Percentiles rank a stretch among this genome's conserved stretches.
These are phyloP conservation scores for Elaphomyces granulatus DNA, from an alignment of 495 filamentous ascomycete genomes.

Conservation along the genomic window DNA sequence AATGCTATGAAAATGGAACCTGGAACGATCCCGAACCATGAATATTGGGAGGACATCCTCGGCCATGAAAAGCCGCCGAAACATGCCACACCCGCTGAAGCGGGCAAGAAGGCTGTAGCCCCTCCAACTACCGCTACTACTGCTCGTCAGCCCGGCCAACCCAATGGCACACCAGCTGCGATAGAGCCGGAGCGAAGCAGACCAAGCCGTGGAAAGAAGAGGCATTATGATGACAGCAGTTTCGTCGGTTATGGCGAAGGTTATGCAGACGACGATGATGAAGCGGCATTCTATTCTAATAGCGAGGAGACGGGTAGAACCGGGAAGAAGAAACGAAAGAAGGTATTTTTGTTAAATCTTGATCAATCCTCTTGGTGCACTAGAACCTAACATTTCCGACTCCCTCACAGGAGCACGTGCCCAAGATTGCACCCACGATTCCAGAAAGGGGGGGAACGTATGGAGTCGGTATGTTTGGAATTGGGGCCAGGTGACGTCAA, in stretches of 20 bases:
- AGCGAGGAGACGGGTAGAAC: constrained; percentile 32
- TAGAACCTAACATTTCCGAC: constrained; percentile 5
- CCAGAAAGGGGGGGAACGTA: constrained; percentile 33
- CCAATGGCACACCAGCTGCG: constrained; percentile 18
- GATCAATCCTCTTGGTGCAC: neutral
- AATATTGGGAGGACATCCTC: constrained; percentile 43
- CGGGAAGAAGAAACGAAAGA: constrained; percentile 34
- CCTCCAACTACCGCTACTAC: constrained; percentile 18
- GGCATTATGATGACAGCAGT: constrained; percentile 51
- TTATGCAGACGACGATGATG: constrained; percentile 44
- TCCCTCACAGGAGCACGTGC: constrained; percentile 27
- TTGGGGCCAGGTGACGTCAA: constrained; percentile 28
- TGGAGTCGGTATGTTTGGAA: constrained; percentile 35
- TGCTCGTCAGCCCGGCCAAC: constrained; percentile 14
- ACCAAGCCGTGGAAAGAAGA: constrained; percentile 49
- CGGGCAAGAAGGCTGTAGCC: constrained; percentile 25
- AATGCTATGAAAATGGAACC: constrained; percentile 42
- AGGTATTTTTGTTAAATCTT: constrained; percentile 27
- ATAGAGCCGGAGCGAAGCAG: constrained; percentile 29
- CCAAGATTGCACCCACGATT: constrained; percentile 30
- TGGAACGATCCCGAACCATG: constrained; percentile 39
- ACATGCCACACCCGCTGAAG: constrained; percentile 16
- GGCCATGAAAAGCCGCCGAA: constrained; percentile 42
- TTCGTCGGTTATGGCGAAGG: constrained; percentile 59
- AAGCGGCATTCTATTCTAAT: constrained; percentile 33